Percentiles rank a stretch among this genome's conserved stretches.
Evolutionary conservation across 1,139 yeast genomes (phyloP).

Genomic region (Kodamaea sp.): DNA sequence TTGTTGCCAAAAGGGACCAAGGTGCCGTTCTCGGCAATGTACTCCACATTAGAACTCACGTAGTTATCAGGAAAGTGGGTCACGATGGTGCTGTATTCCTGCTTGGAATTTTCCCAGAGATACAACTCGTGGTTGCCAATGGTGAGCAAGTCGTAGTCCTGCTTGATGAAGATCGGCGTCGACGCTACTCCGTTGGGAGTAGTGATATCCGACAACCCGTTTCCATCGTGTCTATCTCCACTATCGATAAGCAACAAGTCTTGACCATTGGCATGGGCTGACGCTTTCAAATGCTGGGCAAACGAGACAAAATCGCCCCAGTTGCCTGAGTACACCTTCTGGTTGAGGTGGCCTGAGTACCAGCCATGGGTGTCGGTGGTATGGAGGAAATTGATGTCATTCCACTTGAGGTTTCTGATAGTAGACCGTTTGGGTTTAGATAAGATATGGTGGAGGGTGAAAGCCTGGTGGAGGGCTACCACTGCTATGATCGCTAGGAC

Average conservation of each 20-base stretch:
- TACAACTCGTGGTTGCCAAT: slow-evolving; percentile 94
- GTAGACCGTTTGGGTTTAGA: not conserved
- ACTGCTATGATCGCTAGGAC: slow-evolving; percentile 1
- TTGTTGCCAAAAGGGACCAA: slow-evolving; percentile 70
- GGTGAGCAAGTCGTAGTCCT: slow-evolving; percentile 77
- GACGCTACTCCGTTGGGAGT: slow-evolving; percentile 67
- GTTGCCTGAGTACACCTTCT: slow-evolving; percentile 73
- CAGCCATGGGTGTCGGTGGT: slow-evolving; percentile 98
- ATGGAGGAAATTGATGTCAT: slow-evolving; percentile 78
- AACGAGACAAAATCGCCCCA: slow-evolving; percentile 94
- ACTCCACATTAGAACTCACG: slow-evolving; percentile 82
- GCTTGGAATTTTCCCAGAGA: slow-evolving; percentile 60
- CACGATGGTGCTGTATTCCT: slow-evolving; percentile 65
- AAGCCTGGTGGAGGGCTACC: slow-evolving; percentile 1
- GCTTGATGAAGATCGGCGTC: slow-evolving; percentile 61
- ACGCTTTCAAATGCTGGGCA: slow-evolving; percentile 45
- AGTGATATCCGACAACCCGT: slow-evolving; percentile 83
- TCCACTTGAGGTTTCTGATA: slow-evolving; percentile 56
- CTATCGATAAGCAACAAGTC: slow-evolving; percentile 81
- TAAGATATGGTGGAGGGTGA: slow-evolving; percentile 1
- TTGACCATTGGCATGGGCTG: slow-evolving; percentile 46
- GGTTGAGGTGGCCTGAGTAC: slow-evolving; percentile 85
- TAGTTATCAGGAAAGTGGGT: slow-evolving; percentile 64
- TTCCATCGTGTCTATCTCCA: slow-evolving; percentile 95
- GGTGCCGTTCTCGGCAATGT: slow-evolving; percentile 44